Evolutionary conservation across 176 grass and related monocot genomes (phyloP).

Genomic region (Panicum miliaceum): DNA sequence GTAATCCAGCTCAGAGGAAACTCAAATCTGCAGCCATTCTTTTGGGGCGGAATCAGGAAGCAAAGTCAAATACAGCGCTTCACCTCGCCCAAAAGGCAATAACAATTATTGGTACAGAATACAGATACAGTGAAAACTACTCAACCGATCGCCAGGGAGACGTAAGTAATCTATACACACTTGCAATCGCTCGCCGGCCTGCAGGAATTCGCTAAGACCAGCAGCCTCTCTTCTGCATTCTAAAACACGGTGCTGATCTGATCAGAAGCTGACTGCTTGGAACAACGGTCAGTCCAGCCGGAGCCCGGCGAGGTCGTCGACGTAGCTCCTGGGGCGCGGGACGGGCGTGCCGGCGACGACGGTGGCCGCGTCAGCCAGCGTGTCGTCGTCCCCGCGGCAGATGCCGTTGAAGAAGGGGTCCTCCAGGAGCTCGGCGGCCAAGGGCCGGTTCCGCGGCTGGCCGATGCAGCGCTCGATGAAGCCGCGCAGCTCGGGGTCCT

Average conservation of each 20-base stretch:
- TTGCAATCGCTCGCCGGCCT: constrained; percentile 36
- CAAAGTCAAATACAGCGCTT: constrained; percentile 36
- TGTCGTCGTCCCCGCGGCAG: constrained; percentile 36
- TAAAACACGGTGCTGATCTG: background rate
- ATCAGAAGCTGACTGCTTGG: too few relatives aligned
- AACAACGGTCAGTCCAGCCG: constrained; percentile 18
- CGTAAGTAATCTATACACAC: constrained; percentile 44
- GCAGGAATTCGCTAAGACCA: background rate
- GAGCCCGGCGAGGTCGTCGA: constrained; percentile 34
- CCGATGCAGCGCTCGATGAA: constrained; percentile 91
- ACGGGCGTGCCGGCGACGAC: background rate
- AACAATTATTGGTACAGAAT: constrained; percentile 30
- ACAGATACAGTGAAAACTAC: constrained; percentile 24
- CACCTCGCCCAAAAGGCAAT: constrained; percentile 25
- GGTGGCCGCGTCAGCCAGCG: background rate
- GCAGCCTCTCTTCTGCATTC: constrained; percentile 9
- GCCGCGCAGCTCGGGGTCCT: constrained; percentile 62
- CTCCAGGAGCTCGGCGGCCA: constrained; percentile 70
- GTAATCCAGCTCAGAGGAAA: background rate
- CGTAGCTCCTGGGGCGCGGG: constrained; percentile 33
- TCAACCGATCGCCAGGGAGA: background rate
- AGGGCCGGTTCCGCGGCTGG: constrained; percentile 59
- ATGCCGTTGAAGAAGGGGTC: constrained; percentile 83
- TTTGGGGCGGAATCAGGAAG: background rate
- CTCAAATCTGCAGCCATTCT: background rate